These are phyloP conservation scores for Theobroma cacao DNA, from an alignment of 345 rosid genomes.

Conservation along the genomic window DNA sequence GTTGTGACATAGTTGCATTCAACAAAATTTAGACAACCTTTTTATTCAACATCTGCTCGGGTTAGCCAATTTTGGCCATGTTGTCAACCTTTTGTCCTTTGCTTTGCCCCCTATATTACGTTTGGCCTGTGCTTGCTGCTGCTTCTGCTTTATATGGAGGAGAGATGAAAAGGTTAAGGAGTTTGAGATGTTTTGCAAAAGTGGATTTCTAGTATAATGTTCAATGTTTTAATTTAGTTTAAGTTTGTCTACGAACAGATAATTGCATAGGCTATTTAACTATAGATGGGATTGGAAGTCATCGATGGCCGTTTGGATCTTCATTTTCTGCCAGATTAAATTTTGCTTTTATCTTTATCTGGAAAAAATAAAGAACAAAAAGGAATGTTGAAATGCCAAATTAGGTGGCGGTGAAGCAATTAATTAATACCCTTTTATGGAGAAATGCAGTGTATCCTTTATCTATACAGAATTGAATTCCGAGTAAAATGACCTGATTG, in stretches of 20 bases:
- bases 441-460: too few species aligned
- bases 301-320: not conserved
- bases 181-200: not conserved
- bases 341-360: too few species aligned
- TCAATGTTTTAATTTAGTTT: not conserved
- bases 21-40: conserved; percentile 64
- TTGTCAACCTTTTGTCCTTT: not conserved
- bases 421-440: too few species aligned
- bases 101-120: not conserved
- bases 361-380: too few species aligned
- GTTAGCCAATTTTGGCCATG: conserved; percentile 8
- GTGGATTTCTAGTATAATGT: not conserved
- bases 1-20: conserved; percentile 94
- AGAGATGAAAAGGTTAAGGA: not conserved
- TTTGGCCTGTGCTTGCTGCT: not conserved
- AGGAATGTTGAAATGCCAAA: too few species aligned
- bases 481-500: too few species aligned
- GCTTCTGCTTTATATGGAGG: not conserved
- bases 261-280: not conserved
- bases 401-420: too few species aligned
- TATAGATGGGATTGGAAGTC: not conserved
- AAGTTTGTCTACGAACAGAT: not conserved
- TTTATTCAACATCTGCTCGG: not conserved
- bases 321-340: too few species aligned
- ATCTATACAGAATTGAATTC: too few species aligned